Evolutionary conservation across 78 protist species (phyloP), one percentile per base, ranked within the genome.

Genomic region (Dictyostelium brefeldianum): DNA sequence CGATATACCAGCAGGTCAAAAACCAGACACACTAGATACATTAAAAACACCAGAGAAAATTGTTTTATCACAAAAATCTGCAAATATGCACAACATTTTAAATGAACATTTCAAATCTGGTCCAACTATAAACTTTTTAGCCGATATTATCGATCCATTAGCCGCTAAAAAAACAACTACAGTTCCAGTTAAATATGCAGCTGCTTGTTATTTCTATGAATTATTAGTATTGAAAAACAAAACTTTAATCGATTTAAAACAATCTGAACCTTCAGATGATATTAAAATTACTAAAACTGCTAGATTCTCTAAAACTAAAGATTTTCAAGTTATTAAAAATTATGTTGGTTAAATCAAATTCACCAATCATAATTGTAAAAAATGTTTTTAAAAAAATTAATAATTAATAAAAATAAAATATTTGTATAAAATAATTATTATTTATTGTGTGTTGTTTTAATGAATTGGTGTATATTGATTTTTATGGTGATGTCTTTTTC

Each of bases 181-280:
- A n/a, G 78, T 11, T 1, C 77, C 47, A 57, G 25, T 36, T 46
- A 36, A 56, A 46, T 36, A 50, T 2, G 83, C 47, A 0, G 85
- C 83, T 0, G 92, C 92, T 29, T 80, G 89, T 54, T 65, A 53
- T 27, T 90, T 90, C 65, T 90, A 82, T 56, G 95, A 90, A 83
- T 14, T 90, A 17, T 59, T 90, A 3, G 77, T 90, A 20, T 29
- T 90, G 18, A 90, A 80, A 50, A 90, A 89, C 3, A 90, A 90
- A 67, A 82, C 36, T 22, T 29, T 90, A 25, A 65, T 90, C 5
- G 56, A 81, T 17, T 77, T 90, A 7, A 12, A 78, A 29, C 95
- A 90, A 83, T n/a, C 22, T 12, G 95, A 90, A 29, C 51, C 89
- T 8, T 80, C 70, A n/a, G 43, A n/a, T 1, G 95, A 90, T 51